Evolutionary conservation across 352 stramenopile species (phyloP).

Genomic region (Pythium sp.): DNA sequence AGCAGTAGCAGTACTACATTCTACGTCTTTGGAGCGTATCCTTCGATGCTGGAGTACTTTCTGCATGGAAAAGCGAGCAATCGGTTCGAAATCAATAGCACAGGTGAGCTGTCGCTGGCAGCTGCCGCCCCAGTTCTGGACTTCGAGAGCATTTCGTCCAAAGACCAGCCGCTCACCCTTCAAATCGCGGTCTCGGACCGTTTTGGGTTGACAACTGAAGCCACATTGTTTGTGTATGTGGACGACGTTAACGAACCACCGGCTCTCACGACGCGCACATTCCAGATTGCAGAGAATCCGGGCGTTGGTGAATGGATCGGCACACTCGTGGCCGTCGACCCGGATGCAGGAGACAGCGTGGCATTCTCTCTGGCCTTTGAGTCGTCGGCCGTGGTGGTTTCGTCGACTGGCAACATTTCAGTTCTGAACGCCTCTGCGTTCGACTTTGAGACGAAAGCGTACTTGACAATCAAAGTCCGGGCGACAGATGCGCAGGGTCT

Average conservation of each 20-base stretch:
- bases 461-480: slow-evolving; percentile 31
- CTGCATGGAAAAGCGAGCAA: slow-evolving; percentile 23
- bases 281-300: slow-evolving; percentile 49
- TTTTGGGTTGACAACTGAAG: slow-evolving; percentile 34
- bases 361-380: slow-evolving; percentile 11
- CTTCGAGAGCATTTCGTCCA: slow-evolving; percentile 30
- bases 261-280: slow-evolving; percentile 24
- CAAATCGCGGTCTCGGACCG: slow-evolving; percentile 35
- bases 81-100: slow-evolving; percentile 23
- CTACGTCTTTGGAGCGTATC: slow-evolving; percentile 29
- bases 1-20: slow-evolving; percentile 1
- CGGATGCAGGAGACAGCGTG: slow-evolving; percentile 34
- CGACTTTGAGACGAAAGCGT: slow-evolving; percentile 45
- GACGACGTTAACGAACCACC: slow-evolving; percentile 55
- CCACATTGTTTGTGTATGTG: slow-evolving; percentile 33
- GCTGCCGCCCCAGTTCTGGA: slow-evolving; percentile 22
- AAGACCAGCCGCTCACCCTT: slow-evolving; percentile 24
- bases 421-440: slow-evolving; percentile 35
- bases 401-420: slow-evolving; percentile 35
- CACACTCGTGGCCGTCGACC: slow-evolving; percentile 29
- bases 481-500: slow-evolving; percentile 36
- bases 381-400: slow-evolving; percentile 37
- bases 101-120: slow-evolving; percentile 25
- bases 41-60: slow-evolving; percentile 22
- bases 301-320: slow-evolving; percentile 40